Evolutionary conservation across 176 grass and related monocot species (phyloP), one percentile per base, ranked within the genome.

Genomic region (Alopecurus myosuroides): DNA sequence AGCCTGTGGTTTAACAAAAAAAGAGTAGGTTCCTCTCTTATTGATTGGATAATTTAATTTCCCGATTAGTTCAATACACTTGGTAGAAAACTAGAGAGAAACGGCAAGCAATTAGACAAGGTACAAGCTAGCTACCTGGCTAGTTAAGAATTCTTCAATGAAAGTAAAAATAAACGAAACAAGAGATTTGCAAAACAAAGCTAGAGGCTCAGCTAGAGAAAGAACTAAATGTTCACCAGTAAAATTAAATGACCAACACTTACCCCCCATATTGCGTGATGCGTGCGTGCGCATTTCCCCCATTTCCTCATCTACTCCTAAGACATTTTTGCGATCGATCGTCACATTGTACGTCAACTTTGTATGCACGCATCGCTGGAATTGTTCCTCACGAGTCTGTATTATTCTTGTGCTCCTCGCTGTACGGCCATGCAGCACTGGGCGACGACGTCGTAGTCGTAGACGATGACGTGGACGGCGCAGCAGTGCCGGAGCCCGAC

Each of bases 221-320:
- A 37, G 52, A 86, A 82, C 26, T 4, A 64, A 39, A 58, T 90
- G 84, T 25, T 69, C 60, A 80, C 39, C 37, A 69, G 86, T 29
- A 49, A 74, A 74, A 31, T 15, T 6, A 75, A 90, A 84, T 76
- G 66, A 75, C 58, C 66, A 29, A 70, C 66, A 87, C 89, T 87
- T 87, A 87, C 89, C 86, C 61, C 28, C 37, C 51, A 85, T 90
- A 90, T 90, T 79, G 79, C 88, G 87, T 90, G 88, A 86, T 83
- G 79, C 74, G 74, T 87, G 88, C 74, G 56, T 67, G 25, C 42
- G 25, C 25, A n/a, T 31, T 31, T n/a, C n/a, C 13, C 60, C 31
- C 60, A 15, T 74, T 75, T 84, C 75, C 39, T 80, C 75, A 36
- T 51, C 57, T 65, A 84, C 29, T 64, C 55, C 55, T 63, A 76